phyloP scores from a whole-genome alignment of 139 green algal genomes.

The Closterium sp. region DNA sequence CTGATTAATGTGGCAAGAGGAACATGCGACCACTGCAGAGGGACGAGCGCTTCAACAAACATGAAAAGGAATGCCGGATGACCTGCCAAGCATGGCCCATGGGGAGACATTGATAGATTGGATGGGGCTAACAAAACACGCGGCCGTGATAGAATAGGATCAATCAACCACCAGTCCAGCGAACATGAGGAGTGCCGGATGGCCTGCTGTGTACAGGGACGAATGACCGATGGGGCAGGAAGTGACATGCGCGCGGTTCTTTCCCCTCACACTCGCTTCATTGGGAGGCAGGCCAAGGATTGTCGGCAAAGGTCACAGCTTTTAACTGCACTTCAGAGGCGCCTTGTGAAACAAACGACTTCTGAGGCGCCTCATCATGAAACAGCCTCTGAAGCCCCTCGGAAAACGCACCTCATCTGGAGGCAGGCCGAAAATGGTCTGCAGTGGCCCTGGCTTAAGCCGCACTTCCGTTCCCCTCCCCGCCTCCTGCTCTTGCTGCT shows the following conservation, averaged over 20 bases:
- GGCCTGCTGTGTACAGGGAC: conserved; percentile 70
- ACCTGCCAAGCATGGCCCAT: too few species aligned
- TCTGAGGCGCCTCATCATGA: neutral
- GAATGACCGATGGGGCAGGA: conserved; percentile 80
- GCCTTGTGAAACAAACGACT: too few species aligned
- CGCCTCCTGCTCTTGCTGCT: neutral
- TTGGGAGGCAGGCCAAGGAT: conserved; percentile 22
- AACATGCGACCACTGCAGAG: too few species aligned
- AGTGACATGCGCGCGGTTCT: too few species aligned
- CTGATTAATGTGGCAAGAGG: too few species aligned
- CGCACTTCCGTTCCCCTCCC: conserved; percentile 11
- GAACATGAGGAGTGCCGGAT: conserved; percentile 48
- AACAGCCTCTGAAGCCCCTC: too few species aligned
- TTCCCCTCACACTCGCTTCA: neutral
- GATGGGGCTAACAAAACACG: too few species aligned
- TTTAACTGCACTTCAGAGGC: too few species aligned
- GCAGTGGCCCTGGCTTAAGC: conserved; percentile 24
- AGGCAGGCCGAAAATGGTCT: conserved; percentile 32
- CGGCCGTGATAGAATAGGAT: conserved; percentile 53
- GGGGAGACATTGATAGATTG: too few species aligned
- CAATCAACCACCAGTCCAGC: conserved; percentile 49
- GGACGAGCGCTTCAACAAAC: too few species aligned
- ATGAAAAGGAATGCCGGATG: too few species aligned
- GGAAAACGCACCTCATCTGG: conserved; percentile 2
- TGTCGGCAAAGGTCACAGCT: conserved; percentile 19